Evolutionary conservation across 140 eudicot species (phyloP).

Genomic region (Anethum foeniculum): DNA sequence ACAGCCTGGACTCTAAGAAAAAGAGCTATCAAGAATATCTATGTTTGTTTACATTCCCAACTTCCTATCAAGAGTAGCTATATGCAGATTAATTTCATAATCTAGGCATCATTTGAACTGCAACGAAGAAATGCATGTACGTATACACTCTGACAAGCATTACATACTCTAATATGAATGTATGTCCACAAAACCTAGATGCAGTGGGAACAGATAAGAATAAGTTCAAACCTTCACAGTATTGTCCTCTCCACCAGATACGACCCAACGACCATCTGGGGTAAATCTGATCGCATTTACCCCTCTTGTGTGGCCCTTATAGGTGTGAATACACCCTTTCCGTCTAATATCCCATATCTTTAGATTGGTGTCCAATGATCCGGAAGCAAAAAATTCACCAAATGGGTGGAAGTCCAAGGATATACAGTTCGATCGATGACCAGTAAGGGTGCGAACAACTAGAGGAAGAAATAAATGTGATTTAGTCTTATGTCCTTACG

Average conservation of each 20-base stretch:
- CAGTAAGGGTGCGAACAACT: conserved; percentile 96
- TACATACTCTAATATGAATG: neutral
- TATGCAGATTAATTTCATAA: neutral
- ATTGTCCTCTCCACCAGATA: conserved; percentile 98
- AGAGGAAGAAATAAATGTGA: conserved; percentile 4
- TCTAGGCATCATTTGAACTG: neutral
- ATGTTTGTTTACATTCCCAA: neutral
- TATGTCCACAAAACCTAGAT: conserved; percentile 7
- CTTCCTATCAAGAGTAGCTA: neutral
- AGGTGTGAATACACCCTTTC: conserved; percentile 93
- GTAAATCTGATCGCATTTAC: conserved; percentile 91
- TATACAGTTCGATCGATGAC: conserved; percentile 93
- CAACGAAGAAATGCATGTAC: neutral
- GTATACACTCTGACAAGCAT: neutral
- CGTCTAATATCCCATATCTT: conserved; percentile 99
- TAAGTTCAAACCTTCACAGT: conserved; percentile 65
- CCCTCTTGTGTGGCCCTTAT: conserved; percentile 97
- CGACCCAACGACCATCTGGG: conserved; percentile 99
- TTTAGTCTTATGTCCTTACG: neutral
- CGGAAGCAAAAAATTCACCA: conserved; percentile 98
- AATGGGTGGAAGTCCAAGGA: conserved; percentile 96
- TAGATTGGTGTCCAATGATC: conserved; percentile 84
- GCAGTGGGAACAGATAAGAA: conserved; percentile 16
- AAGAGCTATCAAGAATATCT: neutral
- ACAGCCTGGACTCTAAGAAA: neutral